phyloP scores from a whole-genome alignment of 2,329 filamentous ascomycete genomes.

The Talaromyces sp. region DNA sequence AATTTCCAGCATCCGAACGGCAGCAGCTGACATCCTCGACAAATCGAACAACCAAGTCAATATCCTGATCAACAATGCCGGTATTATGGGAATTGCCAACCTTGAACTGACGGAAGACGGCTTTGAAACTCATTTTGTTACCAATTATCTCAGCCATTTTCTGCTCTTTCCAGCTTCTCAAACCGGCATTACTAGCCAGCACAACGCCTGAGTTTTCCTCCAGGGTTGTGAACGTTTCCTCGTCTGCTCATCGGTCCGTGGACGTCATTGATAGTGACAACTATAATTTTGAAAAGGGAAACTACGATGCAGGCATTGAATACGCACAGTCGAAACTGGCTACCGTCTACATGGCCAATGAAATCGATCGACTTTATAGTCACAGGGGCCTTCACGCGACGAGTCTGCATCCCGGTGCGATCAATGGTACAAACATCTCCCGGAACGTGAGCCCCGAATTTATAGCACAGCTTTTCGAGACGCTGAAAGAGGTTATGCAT shows the following conservation, averaged over 20 bases:
- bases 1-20: constrained; percentile 31
- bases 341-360: constrained; percentile 47
- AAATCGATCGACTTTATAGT: constrained; percentile 47
- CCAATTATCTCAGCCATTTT: constrained; percentile 32
- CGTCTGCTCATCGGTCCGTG: constrained; percentile 38
- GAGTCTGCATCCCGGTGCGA: constrained; percentile 37
- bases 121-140: constrained; percentile 33
- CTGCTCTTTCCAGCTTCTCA: constrained; percentile 30
- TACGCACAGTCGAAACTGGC: constrained; percentile 50
- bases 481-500: background rate
- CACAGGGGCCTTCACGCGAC: constrained; percentile 39
- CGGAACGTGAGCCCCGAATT: constrained; percentile 3
- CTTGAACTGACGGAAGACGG: constrained; percentile 24
- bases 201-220: constrained; percentile 36
- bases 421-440: constrained; percentile 1
- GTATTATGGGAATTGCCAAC: constrained; percentile 7
- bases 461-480: background rate
- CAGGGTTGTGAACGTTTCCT: constrained; percentile 45
- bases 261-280: constrained; percentile 20
- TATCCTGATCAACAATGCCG: constrained; percentile 19
- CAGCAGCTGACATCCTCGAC: constrained; percentile 28
- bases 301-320: constrained; percentile 27
- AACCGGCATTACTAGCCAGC: constrained; percentile 13
- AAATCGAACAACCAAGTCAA: constrained; percentile 32
- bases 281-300: constrained; percentile 19